Evolutionary conservation across 495 filamentous ascomycete species (phyloP), one percentile per base, ranked within the genome.

Genomic region (Lasiosphaeris hirsuta): DNA sequence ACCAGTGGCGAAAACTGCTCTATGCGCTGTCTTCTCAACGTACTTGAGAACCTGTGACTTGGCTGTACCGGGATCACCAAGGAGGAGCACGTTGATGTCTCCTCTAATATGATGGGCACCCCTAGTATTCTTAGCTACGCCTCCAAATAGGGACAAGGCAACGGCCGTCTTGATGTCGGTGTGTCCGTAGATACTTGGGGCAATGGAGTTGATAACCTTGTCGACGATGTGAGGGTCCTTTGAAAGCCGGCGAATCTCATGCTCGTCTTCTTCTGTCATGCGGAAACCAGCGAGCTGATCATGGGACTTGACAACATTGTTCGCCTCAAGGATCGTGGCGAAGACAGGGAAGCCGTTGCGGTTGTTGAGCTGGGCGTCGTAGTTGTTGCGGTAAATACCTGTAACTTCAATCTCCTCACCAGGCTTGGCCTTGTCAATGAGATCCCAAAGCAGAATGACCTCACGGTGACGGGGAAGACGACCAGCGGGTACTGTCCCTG

Each of bases 321-420:
- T 99, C 42, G 95, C 95, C 74, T 99, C 95, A 14, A 99, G 82
- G 50, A 97, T 91, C 0, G 95, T 99, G 19, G 95, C 92, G 65
- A 99, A 99, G 56, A 99, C 95, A 3, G 95, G 95, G 77, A 99
- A 99, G 18, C 95, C 95, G 69, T 97, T 99, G 72, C 92, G 94
- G 75, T 96, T 96, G 76, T 99, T 99, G 30, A 99, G 81, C 65
- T 95, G 90, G 1, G 93, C 94, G 69, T 96, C 91, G 67, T 96
- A 99, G 78, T 91, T 97, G 78, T 99, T 99, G 61, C 92, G 89
- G 74, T 99, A 99, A 64, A 97, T 88, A 61, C 95, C 95, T 15
- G 92, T 97, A 15, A 99, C 85, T 66, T 97, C 95, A 52, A 99
- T 88, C 68, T 99, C 95, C 72, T 99, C 95, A 59, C 95, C 95